Conservation (phyloP, 2,329 filamentous ascomycete genomes). For the Aspergillus aculeatinus region DNA sequence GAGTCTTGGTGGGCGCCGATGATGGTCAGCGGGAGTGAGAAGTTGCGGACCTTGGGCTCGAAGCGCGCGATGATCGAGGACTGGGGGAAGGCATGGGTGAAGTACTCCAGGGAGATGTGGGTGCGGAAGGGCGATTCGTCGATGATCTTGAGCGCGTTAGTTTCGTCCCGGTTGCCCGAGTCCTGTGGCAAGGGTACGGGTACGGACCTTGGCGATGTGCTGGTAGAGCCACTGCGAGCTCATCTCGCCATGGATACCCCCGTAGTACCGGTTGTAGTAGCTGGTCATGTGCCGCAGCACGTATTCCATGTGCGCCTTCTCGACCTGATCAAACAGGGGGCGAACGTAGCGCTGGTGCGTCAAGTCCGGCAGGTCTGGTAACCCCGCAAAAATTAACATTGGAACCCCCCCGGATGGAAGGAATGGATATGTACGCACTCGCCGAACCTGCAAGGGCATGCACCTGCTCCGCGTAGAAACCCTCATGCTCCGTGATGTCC, state of each 20-base stretch:
- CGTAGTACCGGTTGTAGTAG: conserved; percentile 9
- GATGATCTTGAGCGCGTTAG: background rate
- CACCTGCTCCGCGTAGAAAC: background rate
- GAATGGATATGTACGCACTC: background rate
- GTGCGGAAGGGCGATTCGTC: conserved; percentile 1
- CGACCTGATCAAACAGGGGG: background rate
- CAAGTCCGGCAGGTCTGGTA: background rate
- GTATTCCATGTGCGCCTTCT: background rate
- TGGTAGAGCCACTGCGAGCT: conserved; percentile 4
- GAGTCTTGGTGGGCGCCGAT: conserved; percentile 6
- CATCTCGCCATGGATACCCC: conserved; percentile 1
- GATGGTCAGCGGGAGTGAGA: background rate
- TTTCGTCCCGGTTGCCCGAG: too few relatives aligned
- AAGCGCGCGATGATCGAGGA: conserved; percentile 7
- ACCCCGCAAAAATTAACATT: background rate
- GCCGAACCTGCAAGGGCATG: background rate
- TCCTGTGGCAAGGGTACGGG: too few relatives aligned
- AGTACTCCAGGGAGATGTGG: conserved; percentile 8
- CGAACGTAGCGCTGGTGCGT: background rate
- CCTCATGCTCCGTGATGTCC: background rate
- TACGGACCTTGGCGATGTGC: background rate
- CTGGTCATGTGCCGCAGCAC: conserved; percentile 2
- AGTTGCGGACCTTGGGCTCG: conserved; percentile 7
- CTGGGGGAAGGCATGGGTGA: conserved; percentile 1
- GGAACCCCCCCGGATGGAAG: too few relatives aligned